phyloP scores from a whole-genome alignment of 345 rosid genomes.

The Brassica napus region DNA sequence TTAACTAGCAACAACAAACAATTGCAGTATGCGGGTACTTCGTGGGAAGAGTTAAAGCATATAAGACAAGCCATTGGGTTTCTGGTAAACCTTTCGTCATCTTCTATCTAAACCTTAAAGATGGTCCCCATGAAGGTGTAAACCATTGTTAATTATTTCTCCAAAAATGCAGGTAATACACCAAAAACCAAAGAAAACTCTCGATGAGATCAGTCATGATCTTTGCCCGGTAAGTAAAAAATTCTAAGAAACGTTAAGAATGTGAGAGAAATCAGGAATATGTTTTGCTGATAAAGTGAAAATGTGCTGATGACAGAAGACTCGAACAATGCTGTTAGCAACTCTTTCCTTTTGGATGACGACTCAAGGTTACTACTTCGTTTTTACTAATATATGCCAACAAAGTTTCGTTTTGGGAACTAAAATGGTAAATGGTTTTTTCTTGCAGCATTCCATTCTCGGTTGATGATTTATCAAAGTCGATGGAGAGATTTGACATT shows the following conservation, averaged over 20 bases:
- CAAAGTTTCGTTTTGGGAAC: neutral
- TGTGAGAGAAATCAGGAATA: too few relatives aligned
- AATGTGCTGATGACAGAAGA: conserved; percentile 73
- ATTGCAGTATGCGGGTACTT: conserved; percentile 63
- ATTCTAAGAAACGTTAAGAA: too few relatives aligned
- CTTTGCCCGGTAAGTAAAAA: conserved; percentile 68
- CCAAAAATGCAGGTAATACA: conserved; percentile 64
- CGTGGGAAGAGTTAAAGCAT: conserved; percentile 42
- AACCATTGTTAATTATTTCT: neutral
- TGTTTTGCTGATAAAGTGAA: neutral
- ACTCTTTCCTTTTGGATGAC: conserved; percentile 80
- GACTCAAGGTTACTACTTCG: conserved; percentile 65
- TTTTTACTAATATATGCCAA: neutral
- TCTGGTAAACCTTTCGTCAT: conserved; percentile 5
- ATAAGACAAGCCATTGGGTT: conserved; percentile 31
- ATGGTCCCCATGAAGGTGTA: neutral
- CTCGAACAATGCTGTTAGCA: conserved; percentile 80
- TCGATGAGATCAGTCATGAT: conserved; percentile 84
- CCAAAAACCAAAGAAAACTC: conserved; percentile 81
- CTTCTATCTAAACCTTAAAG: neutral
- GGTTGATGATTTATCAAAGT: conserved; percentile 83
- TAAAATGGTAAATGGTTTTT: neutral
- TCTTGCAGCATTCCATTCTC: conserved; percentile 85
- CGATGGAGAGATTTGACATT: conserved; percentile 82
- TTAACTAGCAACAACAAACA: neutral